Evolutionary conservation across 768 basidiomycete genomes (phyloP).

Genomic region (Lactifluus piperatus): DNA sequence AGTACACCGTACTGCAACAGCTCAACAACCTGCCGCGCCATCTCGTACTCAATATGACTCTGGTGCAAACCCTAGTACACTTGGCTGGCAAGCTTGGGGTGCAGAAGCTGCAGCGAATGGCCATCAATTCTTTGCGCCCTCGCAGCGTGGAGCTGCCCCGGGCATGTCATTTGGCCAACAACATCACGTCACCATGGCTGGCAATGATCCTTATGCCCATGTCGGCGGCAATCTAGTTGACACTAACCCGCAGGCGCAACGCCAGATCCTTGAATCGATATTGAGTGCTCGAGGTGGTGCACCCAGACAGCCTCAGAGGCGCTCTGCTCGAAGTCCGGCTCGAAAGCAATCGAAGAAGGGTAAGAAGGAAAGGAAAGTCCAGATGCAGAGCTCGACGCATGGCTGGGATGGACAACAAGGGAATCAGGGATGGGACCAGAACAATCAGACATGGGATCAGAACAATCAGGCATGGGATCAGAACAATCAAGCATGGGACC

Average conservation of each 20-base stretch:
- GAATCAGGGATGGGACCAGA: background rate
- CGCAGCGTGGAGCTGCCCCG: background rate
- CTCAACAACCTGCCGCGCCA: background rate
- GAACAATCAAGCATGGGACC: background rate
- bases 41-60: background rate
- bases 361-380: constrained; percentile 12
- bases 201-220: constrained; percentile 5
- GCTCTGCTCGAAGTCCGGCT: background rate
- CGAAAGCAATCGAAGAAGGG: constrained; percentile 9
- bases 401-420: constrained; percentile 3
- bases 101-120: constrained; percentile 13
- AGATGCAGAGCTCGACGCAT: background rate
- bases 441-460: background rate
- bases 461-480: background rate
- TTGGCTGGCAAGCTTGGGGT: constrained; percentile 13
- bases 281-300: constrained; percentile 1
- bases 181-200: constrained; percentile 11
- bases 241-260: constrained; percentile 4
- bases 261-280: constrained; percentile 11
- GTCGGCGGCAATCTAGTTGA: constrained; percentile 1
- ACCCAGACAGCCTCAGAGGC: background rate
- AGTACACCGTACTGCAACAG: background rate
- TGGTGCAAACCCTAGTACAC: background rate
- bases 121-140: background rate
- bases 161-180: background rate